Conservation (phyloP, 176 grass and related monocot species). For the Oryza brachyantha region DNA sequence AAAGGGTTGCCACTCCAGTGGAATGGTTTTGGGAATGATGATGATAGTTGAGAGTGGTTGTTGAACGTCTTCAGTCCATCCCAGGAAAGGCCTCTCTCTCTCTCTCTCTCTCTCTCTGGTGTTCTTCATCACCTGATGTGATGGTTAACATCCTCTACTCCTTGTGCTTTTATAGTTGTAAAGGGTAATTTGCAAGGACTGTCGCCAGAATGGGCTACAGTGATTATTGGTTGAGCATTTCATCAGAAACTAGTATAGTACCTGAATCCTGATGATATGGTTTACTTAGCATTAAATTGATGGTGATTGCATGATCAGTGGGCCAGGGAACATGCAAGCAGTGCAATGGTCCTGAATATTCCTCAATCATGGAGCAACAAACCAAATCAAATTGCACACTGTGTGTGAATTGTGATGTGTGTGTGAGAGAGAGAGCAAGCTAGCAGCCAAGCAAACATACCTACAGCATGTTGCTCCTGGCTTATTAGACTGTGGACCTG, state of each 20-base stretch:
- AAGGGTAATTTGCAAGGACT: not conserved
- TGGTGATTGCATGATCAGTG: not conserved
- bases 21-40: not conserved
- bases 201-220: not conserved
- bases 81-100: not conserved
- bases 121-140: not conserved
- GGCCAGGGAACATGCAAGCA: not conserved
- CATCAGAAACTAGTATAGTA: not conserved
- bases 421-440: not conserved
- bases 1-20: not conserved
- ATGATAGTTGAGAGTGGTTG: constrained; percentile 7
- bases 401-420: not conserved
- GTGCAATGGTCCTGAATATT: constrained; percentile 25
- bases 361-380: constrained; percentile 17
- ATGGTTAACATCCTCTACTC: not conserved
- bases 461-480: not conserved
- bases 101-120: not conserved
- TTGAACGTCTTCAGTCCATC: constrained; percentile 3
- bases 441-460: not conserved
- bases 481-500: not conserved
- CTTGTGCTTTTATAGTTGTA: not conserved
- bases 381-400: not conserved
- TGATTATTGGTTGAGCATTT: not conserved
- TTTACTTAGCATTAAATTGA: not conserved
- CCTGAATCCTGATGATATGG: not conserved